A percentile compares a stretch with the other conserved stretches of the same genome.
Evolutionary conservation across 345 rosid species (phyloP).

Genomic region (Geranium rotundifolium): DNA sequence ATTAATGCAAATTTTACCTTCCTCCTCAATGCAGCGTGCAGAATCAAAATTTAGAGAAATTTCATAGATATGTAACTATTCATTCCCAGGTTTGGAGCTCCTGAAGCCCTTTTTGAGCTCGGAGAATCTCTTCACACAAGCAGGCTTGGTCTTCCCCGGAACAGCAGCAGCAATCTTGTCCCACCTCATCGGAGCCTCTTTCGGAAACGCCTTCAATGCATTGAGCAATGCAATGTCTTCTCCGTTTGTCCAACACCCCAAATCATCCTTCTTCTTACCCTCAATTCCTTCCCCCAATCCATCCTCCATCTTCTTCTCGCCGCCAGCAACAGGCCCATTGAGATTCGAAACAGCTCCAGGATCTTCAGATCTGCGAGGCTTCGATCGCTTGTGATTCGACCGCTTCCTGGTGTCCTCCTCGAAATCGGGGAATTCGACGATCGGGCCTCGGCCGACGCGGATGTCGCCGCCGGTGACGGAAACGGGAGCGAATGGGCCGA

Average conservation of each 20-base stretch:
- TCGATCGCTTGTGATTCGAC: conserved; percentile 36
- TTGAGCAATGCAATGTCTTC: conserved; percentile 86
- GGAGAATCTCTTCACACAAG: conserved; percentile 77
- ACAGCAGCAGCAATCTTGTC: conserved; percentile 86
- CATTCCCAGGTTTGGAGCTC: conserved; percentile 53
- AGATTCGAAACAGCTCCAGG: background rate
- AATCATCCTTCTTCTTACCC: conserved; percentile 14
- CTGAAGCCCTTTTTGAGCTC: conserved; percentile 67
- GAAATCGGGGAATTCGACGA: conserved; percentile 28
- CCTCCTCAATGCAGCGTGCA: background rate
- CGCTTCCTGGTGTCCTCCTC: conserved; percentile 37
- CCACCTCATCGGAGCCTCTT: conserved; percentile 83
- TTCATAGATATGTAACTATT: conserved; percentile 16
- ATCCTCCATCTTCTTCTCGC: conserved; percentile 21
- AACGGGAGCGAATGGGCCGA: conserved; percentile 66
- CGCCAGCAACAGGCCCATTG: conserved; percentile 12
- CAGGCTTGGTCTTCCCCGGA: conserved; percentile 67
- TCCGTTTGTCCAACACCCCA: conserved; percentile 38
- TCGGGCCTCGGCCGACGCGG: conserved; percentile 73
- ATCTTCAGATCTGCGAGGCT: conserved; percentile 25
- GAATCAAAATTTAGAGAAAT: background rate
- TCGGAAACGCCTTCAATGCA: conserved; percentile 73
- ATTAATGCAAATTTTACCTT: background rate
- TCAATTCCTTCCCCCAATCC: conserved; percentile 18
- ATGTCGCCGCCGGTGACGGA: conserved; percentile 63